Conservation (phyloP, 805 yeast species). For the Torulaspora indica region DNA sequence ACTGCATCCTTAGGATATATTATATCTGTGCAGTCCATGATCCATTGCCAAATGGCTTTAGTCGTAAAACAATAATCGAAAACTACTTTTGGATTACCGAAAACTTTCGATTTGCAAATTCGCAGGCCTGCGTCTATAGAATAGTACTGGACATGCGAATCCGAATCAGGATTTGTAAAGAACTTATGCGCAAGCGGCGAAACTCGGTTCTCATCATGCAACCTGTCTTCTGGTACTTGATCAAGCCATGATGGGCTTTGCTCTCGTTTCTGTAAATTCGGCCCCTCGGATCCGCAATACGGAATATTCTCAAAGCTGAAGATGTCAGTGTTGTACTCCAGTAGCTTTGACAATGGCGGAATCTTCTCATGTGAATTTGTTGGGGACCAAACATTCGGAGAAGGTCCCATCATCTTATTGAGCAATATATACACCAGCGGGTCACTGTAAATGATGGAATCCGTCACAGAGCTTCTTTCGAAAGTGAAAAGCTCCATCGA, state of each 20-base stretch:
- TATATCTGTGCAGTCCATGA: conserved; percentile 82
- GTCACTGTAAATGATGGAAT: conserved; percentile 56
- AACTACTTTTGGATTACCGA: conserved; percentile 28
- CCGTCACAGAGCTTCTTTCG: conserved; percentile 58
- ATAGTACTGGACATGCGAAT: conserved; percentile 74
- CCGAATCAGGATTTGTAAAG: conserved; percentile 87
- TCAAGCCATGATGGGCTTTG: conserved; percentile 14
- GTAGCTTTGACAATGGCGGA: conserved; percentile 37
- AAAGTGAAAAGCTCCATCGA: conserved; percentile 66
- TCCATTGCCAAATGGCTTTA: conserved; percentile 78
- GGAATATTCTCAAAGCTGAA: conserved; percentile 35
- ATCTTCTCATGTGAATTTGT: conserved; percentile 47
- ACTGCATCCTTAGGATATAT: conserved; percentile 49
- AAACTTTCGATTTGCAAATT: conserved; percentile 43
- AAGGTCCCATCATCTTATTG: conserved; percentile 54
- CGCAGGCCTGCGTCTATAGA: conserved; percentile 63
- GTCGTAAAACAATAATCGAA: conserved; percentile 60
- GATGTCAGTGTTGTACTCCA: conserved; percentile 33
- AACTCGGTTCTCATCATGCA: conserved; percentile 24
- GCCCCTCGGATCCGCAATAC: conserved; percentile 9
- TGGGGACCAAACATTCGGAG: conserved; percentile 69
- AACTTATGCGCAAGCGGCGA: conserved; percentile 73
- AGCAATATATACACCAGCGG: conserved; percentile 64
- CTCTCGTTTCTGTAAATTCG: background rate
- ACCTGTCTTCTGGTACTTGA: conserved; percentile 10